Evolutionary conservation across 371 early-diverging fungal genomes (phyloP), one percentile per base, ranked within the genome.

Genomic region (Batkoa obscura): DNA sequence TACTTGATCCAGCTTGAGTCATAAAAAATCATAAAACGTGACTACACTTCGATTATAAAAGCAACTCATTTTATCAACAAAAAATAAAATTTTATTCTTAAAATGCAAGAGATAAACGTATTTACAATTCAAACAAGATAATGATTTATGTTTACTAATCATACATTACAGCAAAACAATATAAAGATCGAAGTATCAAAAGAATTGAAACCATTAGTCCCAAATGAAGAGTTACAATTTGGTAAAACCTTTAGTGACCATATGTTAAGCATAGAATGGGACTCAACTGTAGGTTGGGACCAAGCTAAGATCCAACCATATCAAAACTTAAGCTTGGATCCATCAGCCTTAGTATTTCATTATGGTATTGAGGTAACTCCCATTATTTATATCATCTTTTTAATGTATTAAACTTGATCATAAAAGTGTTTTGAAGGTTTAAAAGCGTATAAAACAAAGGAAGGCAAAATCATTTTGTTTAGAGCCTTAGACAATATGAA

Each of bases 211-310:
- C 64, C 75, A 32, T 66, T 83, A 61, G 67, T 75, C 50, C 79
- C 86, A 35, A 77, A 82, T 65, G 75, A 88, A 58, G 68, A 88
- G 37, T 72, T 95, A 49, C 72, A 83, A 38, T 95, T 95, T 68
- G 96, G 96, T 39, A 68, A 78, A 50, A 73, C 78, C 31, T 95
- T 95, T 56, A 75, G 91, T 12, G 94, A 95, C 73, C 93, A 95
- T 72, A 95, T 95, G 96, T 66, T 95, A 39, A 70, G 68, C 49
- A 73, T 78, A 50, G 78, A 87, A 61, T 94, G 89, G 87, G 67
- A 77, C 46, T 72, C 68, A 17, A 66, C 69, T 8, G 68, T 74
- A 32, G 96, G 94, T 1, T 88, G 90, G 90, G 70, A 58, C 23
- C 68, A 72, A 35, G 85, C 88, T 6, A 69, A 74, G 65, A 79